Conservation (phyloP, 106 monocot genomes). For the Apostasia shenzhenica region DNA sequence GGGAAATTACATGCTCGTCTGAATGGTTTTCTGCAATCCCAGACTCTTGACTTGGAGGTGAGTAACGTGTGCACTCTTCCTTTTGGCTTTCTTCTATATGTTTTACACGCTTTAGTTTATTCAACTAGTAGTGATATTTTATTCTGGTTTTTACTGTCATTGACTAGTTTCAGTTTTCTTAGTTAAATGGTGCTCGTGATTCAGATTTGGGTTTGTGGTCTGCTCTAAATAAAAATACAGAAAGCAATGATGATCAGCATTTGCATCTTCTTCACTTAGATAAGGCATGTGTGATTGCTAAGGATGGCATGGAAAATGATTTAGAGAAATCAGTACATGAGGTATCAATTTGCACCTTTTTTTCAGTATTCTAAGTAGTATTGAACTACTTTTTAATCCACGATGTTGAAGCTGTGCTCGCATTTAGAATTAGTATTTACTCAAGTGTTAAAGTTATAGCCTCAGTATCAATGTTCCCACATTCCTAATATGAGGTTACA, state of each 20-base stretch:
- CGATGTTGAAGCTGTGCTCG: too few relatives aligned
- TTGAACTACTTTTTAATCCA: too few relatives aligned
- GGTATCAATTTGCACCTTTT: neutral
- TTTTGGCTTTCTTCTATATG: neutral
- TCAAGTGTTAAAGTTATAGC: too few relatives aligned
- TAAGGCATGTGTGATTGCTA: neutral
- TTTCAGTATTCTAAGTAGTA: too few relatives aligned
- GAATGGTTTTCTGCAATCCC: conserved; percentile 10
- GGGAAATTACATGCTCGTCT: conserved; percentile 13
- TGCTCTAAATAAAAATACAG: conserved; percentile 3
- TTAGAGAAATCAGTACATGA: neutral
- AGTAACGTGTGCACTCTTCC: neutral
- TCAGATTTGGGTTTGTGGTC: conserved; percentile 5
- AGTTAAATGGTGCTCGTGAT: conserved; percentile 2
- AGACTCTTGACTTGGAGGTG: conserved; percentile 24
- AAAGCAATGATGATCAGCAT: conserved; percentile 7
- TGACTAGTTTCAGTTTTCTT: neutral
- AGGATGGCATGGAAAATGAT: neutral
- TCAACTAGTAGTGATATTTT: neutral
- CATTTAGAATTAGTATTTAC: too few relatives aligned
- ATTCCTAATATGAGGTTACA: too few relatives aligned
- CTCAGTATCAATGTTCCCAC: too few relatives aligned
- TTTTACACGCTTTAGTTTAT: neutral
- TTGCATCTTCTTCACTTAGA: conserved; percentile 1
- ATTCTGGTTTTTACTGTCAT: neutral